Evolutionary conservation across 306 rosid species (phyloP), one percentile per base, ranked within the genome.

Genomic region (Quercus mongolica): DNA sequence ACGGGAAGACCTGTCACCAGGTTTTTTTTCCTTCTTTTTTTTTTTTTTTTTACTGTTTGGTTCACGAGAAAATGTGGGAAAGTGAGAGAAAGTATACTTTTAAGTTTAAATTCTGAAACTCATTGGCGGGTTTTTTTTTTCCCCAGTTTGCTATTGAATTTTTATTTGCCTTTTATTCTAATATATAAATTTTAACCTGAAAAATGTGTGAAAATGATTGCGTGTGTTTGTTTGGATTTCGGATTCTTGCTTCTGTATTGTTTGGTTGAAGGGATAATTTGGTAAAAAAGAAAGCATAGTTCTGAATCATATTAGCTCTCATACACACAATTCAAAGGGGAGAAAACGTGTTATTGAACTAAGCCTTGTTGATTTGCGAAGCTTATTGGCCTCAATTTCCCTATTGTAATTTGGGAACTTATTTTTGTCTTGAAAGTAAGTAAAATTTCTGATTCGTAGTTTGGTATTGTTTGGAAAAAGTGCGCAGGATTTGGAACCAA

Each of bases 1-100:
- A 79, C 30, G 91, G 91, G 4, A 83, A 74, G 71, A 76, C 85
- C 77, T 88, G 91, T 58, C 91, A 88, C 73, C 91, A 86, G 85
- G 89, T 88, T n/a, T 77, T 25, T 30, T 4, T 13, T 25, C 30
- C 56, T 0, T 19, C 25, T 55, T 65, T 12, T 58, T 6, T 61
- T 73, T 2, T 44, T 21, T 21, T 5, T 52, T 0, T 3, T 31
- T 11, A 3, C n/a, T 12, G 54, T 12, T 49, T 49, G 54, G 54
- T 49, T 49, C 15, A 49, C 3, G 54, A 12, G 17, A 49, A 49
- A 49, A 49, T 49, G 54, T 13, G 54, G 54, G 54, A 49, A 49
- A 49, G 54, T 49, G 54, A 46, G 12, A 46, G 64, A 21, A 21
- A 21, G 11, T 21, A 35, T 41, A 2, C 46, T 41, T 41, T 41